Evolutionary conservation across 805 yeast species (phyloP), one percentile per base, ranked within the genome.

Genomic region (Saccharomyces eubayanus): DNA sequence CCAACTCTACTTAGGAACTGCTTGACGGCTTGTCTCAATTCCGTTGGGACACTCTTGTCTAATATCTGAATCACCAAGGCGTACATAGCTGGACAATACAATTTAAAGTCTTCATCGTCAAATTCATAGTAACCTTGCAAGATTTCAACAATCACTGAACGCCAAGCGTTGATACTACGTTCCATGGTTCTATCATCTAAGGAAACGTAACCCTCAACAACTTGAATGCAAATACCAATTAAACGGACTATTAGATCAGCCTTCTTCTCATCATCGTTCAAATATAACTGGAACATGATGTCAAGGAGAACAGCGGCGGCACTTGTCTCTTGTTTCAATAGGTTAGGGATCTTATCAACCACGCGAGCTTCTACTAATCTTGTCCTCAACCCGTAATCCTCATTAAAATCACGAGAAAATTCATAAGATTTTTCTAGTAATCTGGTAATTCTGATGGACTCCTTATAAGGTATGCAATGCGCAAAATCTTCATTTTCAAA

Each of bases 121-220:
- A 94, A 77, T 63, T 84, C 87, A 48, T 82, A 80, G 63, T 84
- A 85, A 2, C 96, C 97, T 66, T 87, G 90, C 58, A 85, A 73
- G 27, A 94, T 86, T 66, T 87, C 96, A 31, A 88, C 85, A 43
- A 92, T 89, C 20, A 94, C 97, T 0, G 98, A 97, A 62, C 87
- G 78, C 95, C 97, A 86, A 3, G 95, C 84, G 16, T 80, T 76
- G 47, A 92, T 82, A 67, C 88, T 88, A 63, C 96, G 80, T 62
- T 85, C 89, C 68, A 87, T 92, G 5, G 81, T 70, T 51, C 74
- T 74, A 57, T 87, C 96, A 59, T 87, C 92, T 60, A 91, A 76
- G 1, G 78, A 76, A 31, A 83, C 78, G 67, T 82, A 91, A 56
- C 91, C 81, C 53, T 79, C 79, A 28, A 90, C 78, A 30, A 92